phyloP scores from a whole-genome alignment of 1,284 basidiomycete genomes.

The Earliella scabrosa region DNA sequence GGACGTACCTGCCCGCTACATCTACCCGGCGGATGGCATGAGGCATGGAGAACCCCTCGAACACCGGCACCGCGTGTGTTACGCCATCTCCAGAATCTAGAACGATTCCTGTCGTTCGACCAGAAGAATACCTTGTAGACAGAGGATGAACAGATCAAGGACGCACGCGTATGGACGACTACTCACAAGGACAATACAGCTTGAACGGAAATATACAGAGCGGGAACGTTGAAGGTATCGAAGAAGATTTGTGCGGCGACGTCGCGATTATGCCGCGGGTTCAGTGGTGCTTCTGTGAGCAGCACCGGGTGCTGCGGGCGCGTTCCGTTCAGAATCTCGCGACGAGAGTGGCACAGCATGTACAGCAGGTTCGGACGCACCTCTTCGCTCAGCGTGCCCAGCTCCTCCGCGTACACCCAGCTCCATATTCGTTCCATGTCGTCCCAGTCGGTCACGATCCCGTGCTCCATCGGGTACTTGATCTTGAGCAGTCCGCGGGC shows the following conservation, averaged over 20 bases:
- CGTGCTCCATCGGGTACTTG: constrained; percentile 98
- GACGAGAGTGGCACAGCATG: constrained; percentile 12
- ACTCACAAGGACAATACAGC: constrained; percentile 94
- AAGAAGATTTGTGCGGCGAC: constrained; percentile 98
- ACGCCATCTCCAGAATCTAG: constrained; percentile 99
- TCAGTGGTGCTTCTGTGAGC: constrained; percentile 93
- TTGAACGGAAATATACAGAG: constrained; percentile 96
- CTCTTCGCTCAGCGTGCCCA: constrained; percentile 95
- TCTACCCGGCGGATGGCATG: constrained; percentile 97
- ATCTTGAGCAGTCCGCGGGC: constrained; percentile 94
- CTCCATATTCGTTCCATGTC: constrained; percentile 99
- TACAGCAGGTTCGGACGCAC: constrained; percentile 49
- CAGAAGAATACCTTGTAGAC: constrained; percentile 89
- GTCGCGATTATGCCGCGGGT: constrained; percentile 93
- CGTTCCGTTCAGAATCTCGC: constrained; percentile 2
- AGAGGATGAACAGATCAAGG: background rate
- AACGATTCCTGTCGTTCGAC: constrained; percentile 98
- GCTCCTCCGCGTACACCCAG: constrained; percentile 94
- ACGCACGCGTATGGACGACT: background rate
- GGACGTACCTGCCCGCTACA: constrained; percentile 85
- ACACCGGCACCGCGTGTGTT: constrained; percentile 98
- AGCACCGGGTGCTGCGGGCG: constrained; percentile 89
- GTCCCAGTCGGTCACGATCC: constrained; percentile 95
- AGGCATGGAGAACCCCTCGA: constrained; percentile 99
- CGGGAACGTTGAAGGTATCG: constrained; percentile 99